Conservation (phyloP, 129 eudicot genomes). For the Smallanthus sonchifolius region DNA sequence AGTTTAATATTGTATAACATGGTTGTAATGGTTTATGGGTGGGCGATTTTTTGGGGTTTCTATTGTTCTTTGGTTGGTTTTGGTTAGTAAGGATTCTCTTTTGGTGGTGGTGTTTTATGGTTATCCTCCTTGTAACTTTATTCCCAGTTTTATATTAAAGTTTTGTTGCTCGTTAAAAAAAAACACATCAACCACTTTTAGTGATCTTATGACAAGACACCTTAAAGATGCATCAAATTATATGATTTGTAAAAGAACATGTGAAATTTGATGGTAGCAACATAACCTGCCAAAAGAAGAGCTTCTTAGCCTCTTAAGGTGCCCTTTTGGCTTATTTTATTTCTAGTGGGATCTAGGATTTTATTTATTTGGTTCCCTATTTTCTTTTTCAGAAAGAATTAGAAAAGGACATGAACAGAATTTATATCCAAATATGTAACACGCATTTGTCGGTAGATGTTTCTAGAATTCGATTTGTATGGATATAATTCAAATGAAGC, state of each 20-base stretch:
- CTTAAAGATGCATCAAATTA: background rate
- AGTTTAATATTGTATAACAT: no score
- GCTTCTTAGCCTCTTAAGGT: constrained; percentile 22
- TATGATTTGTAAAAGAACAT: background rate
- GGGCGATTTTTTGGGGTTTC: no score
- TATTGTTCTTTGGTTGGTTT: no score
- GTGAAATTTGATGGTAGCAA: constrained; percentile 26
- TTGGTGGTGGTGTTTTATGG: no score
- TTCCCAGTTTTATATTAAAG: no score
- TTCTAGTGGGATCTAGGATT: background rate
- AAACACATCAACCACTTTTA: no score
- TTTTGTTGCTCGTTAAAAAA: no score
- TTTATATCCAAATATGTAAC: background rate
- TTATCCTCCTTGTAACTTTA: no score
- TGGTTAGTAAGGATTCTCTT: no score
- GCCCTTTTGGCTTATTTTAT: constrained; percentile 3
- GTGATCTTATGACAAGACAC: constrained; percentile 4
- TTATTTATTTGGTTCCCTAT: background rate
- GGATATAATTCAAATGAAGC: constrained; percentile 1
- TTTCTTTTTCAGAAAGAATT: background rate
- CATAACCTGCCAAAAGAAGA: constrained; percentile 17
- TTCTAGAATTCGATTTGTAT: background rate
- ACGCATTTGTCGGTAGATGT: constrained; percentile 4
- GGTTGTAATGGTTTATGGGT: no score
- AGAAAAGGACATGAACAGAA: constrained; percentile 5